Percentiles rank a stretch among this genome's conserved stretches.
These are phyloP conservation scores for Plasmodium knowlesi DNA, from an alignment of 169 alveolate genomes.

Conservation along the genomic window DNA sequence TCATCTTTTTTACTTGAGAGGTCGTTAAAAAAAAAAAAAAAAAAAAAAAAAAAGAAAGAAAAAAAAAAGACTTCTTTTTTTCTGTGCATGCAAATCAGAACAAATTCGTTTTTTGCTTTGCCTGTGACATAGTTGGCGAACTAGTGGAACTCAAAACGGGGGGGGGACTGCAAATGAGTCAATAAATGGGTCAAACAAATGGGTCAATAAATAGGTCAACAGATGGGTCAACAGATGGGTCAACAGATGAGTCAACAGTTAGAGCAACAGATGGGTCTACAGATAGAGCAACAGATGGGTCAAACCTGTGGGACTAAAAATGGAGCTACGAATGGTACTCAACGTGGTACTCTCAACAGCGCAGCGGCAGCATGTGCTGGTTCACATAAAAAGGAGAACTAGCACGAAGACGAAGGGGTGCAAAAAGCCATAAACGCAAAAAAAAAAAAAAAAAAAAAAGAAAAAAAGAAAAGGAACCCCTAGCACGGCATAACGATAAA, in stretches of 20 bases:
- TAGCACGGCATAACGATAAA: background rate
- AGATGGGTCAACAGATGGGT: background rate
- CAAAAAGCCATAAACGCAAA: background rate
- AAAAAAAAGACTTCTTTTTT: background rate
- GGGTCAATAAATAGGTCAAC: background rate
- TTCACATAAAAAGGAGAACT: background rate
- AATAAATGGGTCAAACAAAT: background rate
- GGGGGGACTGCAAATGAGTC: background rate
- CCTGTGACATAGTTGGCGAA: background rate
- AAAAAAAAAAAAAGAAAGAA: background rate
- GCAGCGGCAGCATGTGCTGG: background rate
- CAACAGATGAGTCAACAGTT: background rate
- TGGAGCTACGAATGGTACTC: background rate
- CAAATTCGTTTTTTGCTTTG: background rate
- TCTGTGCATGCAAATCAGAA: conserved; percentile 7
- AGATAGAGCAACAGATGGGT: background rate
- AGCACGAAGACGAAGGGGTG: background rate
- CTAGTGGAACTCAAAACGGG: background rate
- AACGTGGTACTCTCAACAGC: background rate
- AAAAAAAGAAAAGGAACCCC: background rate
- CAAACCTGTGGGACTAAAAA: too few species aligned
- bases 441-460: background rate
- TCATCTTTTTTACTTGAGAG: conserved; percentile 9
- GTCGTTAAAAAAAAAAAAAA: background rate
- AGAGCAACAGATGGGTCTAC: background rate